These are phyloP conservation scores for Musa beccarii DNA, from an alignment of 176 grass and related monocot species.

Conservation along the genomic window DNA sequence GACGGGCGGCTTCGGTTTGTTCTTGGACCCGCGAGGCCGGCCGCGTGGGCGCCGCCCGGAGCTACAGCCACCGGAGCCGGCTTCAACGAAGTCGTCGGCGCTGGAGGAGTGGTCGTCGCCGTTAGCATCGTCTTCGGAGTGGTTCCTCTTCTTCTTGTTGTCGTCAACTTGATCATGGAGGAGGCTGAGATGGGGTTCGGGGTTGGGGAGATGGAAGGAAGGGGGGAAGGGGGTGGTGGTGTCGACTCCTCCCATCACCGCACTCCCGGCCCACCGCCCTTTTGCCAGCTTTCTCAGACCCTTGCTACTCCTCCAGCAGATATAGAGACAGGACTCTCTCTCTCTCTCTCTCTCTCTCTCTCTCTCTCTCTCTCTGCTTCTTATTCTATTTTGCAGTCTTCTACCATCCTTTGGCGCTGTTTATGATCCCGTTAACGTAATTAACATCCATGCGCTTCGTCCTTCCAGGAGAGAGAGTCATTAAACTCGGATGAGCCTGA, in stretches of 20 bases:
- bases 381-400: too few relatives aligned
- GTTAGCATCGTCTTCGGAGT: background rate
- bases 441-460: too few relatives aligned
- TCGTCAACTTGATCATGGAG: slow-evolving; percentile 12
- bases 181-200: background rate
- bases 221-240: slow-evolving; percentile 13
- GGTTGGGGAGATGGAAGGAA: background rate
- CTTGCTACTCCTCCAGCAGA: too few relatives aligned
- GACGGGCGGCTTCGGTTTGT: slow-evolving; percentile 78
- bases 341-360: too few relatives aligned
- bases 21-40: slow-evolving; percentile 76
- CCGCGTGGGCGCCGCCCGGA: slow-evolving; percentile 49
- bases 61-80: background rate
- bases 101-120: slow-evolving; percentile 25
- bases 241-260: slow-evolving; percentile 42
- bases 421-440: too few relatives aligned
- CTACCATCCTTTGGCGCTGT: too few relatives aligned
- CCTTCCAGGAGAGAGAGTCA: too few relatives aligned
- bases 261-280: slow-evolving; percentile 53
- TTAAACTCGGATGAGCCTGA: too few relatives aligned
- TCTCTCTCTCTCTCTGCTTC: too few relatives aligned
- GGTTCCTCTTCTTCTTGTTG: slow-evolving; percentile 17
- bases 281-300: slow-evolving; percentile 48
- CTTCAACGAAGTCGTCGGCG: slow-evolving; percentile 25
- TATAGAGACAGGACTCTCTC: too few relatives aligned